Base-by-base conservation (phyloP, 2,329 filamentous ascomycete genomes). In the Ascosphaera apis region DNA sequence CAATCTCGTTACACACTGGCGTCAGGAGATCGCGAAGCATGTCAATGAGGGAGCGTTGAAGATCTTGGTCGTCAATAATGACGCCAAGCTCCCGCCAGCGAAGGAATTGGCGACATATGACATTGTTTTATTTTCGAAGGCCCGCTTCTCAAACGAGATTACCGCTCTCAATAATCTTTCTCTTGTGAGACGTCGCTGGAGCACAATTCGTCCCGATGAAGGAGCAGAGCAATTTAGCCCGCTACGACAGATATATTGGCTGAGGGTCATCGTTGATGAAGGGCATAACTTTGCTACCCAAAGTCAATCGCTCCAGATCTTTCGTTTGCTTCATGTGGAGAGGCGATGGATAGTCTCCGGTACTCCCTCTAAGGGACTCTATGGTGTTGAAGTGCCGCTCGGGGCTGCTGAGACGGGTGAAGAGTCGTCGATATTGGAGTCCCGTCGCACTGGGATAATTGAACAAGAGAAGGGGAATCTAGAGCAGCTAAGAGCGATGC, bases 181-280 rank as follows among this genome's bases (percentile, higher is more conserved):
- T 38, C 56, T 45, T 56, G 61, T 15, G 49, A 54, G 3, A 56
- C 3, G 53, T 61, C 39, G 67, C 8, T 13, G 16, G 31, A 6
- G 6, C 31, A 6, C 61, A 42, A 54, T 34, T 9, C 16, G 8
- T 2, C 30, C 33, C 13, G 47, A 60, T 3, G 48, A 46, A 5
- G 43, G 49, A 1, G 51, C 57, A 3, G 52, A 52, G 42, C 66
- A 71, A 21, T 50, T 65, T 7, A 78, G 72, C 1, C 68, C 76
- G 0, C 54, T 93, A 13, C 70, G 71, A 28, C 55, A 68, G 5
- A 54, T 93, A 3, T 82, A 81, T 45, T 92, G 86, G 66, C 75
- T 92, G 46, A 67, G 86, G 1, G 74, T 91, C 33, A 84, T 95
- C 33, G 76, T 91, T 13, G 86, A 95, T 43, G 86, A 93, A 61